Base-by-base conservation (phyloP, 192 early-diverging fungal genomes). In the Gamsiella multidivaricata region DNA sequence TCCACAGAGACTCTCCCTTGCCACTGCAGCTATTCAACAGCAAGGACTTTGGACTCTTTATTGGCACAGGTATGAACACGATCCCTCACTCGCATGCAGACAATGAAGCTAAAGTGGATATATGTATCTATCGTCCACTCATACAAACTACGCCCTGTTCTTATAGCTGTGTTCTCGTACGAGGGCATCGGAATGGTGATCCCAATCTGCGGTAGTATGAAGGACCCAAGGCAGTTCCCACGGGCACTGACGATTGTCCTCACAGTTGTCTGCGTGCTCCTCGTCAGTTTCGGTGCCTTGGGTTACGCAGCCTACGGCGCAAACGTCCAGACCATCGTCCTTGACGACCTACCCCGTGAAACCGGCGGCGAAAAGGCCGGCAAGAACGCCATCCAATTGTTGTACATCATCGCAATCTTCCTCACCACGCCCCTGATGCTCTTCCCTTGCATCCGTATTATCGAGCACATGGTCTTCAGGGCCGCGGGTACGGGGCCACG, bases 81-180 rank as follows among this genome's bases (percentile, higher is more conserved):
- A 6, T 53, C 11, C 51, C 10, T 11, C 20, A 28, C 6, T 22
- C 7, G 5, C 14, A 7, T 34, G n/a, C 9, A 29, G 18, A 12
- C n/a, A n/a, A n/a, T n/a, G n/a, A n/a, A n/a, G n/a, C n/a, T n/a
- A n/a, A n/a, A n/a, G n/a, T n/a, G 14, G 15, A 4, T 10, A 31
- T 2, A 7, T 33, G 26, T 53, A 95, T 34, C 17, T 58, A 20
- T 8, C n/a, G 20, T 53, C 8, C 32, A 22, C 36, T 15, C 1
- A 20, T 94, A 92, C 42, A 94, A 93, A 26, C n/a, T n/a, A n/a
- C n/a, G n/a, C n/a, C n/a, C n/a, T n/a, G n/a, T n/a, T n/a, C n/a
- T n/a, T n/a, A n/a, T n/a, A n/a, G 94, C 95, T 42, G 93, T 96
- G 49, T 97, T 94, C 82, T 92, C 94, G 12, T 97, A 91, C 79